Evolutionary conservation across 164 flowering plant species (phyloP), one percentile per base, ranked within the genome.

Genomic region (Stephania japonica): DNA sequence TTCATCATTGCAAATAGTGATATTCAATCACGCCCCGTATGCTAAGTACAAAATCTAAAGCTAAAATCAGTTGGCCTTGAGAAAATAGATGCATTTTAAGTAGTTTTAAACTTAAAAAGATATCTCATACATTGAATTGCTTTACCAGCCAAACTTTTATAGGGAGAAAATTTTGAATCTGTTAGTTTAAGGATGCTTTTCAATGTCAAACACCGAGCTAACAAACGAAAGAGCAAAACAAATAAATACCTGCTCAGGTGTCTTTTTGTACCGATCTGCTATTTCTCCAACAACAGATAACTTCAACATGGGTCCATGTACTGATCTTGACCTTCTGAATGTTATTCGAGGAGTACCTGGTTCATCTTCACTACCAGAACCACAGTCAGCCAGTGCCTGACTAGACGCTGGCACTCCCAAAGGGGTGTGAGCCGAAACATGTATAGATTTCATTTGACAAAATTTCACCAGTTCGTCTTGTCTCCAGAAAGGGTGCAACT

Each of bases 401-500:
- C 71, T 81, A 24, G 83, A 75, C 42, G 78, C 59, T 32, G 92
- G 92, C 13, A 89, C 90, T 38, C 92, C 92, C 65, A 88, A 80
- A 56, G 92, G 92, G 65, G 92, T 88, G 70, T 87, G 90, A 69
- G 92, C 88, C 72, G 92, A 88, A 47, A 88, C 90, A 80, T 89
- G 92, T 73, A 89, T 89, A 44, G 87, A 85, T 74, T 85, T 87
- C 72, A 68, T 69, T 77, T 84, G 85, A 78, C 92, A 89, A 81
- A 89, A 89, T 73, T 85, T 87, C 21, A 87, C 88, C 38, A 89
- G 85, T 73, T 89, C 90, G 75, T 89, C 88, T 81, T 89, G 92
- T 80, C 88, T 83, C 92, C 90, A 89, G 70, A 89, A 87, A 11
- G 92, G 90, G 56, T 87, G 92, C 85, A 87, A 75, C 78, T 89